Conservation (phyloP, 495 filamentous ascomycete genomes). For the Hyaloscypha hepaticicola region DNA sequence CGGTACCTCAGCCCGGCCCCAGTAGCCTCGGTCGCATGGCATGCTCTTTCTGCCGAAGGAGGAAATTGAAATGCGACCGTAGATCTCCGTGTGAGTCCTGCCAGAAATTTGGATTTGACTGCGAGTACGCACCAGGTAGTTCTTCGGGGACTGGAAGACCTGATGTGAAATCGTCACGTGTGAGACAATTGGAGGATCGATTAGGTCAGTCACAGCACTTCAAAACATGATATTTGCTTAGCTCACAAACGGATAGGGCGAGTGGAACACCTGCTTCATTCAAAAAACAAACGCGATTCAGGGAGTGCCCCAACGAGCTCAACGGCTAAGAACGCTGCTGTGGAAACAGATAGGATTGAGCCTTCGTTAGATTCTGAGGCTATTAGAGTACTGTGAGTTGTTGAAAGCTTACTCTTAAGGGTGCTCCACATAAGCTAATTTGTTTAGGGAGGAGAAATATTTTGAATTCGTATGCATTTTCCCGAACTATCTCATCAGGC, state of each 20-base stretch:
- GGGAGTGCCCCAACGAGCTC: neutral
- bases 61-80: slow-evolving; percentile 13
- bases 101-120: slow-evolving; percentile 14
- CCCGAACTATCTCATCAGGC: neutral
- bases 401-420: neutral
- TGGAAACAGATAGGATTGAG: neutral
- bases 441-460: slow-evolving; percentile 42
- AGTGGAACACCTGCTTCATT: slow-evolving; percentile 1
- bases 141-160: slow-evolving; percentile 1
- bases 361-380: neutral
- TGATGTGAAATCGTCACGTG: neutral
- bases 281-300: neutral
- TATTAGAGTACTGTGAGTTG: slow-evolving; percentile 21
- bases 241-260: neutral
- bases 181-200: slow-evolving; percentile 7
- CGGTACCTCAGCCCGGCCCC: neutral
- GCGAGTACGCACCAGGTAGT: neutral
- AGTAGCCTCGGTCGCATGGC: slow-evolving; percentile 3
- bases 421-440: neutral
- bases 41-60: slow-evolving; percentile 8
- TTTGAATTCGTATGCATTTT: slow-evolving; percentile 33
- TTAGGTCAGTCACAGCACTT: slow-evolving; percentile 3
- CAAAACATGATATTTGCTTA: neutral
- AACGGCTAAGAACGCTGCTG: neutral
- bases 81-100: slow-evolving; percentile 13